Conservation (phyloP, 305 asterid species). For the Rubia balearica region DNA sequence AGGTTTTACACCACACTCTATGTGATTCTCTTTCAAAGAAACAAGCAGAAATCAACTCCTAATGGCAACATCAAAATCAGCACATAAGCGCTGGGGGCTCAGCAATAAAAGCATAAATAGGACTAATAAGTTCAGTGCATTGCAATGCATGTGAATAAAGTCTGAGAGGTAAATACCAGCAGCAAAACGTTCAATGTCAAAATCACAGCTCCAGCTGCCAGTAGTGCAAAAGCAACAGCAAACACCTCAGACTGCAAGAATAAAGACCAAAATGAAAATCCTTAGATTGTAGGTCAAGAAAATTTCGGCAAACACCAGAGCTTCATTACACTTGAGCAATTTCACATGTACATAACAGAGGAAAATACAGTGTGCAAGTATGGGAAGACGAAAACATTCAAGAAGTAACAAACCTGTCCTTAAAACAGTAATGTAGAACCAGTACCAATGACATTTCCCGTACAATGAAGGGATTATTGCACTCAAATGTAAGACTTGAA, state of each 20-base stretch:
- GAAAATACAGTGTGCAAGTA: background rate
- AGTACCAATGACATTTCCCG: background rate
- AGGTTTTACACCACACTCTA: background rate
- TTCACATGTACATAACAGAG: background rate
- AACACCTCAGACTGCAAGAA: conserved; percentile 78
- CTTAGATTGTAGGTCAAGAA: background rate
- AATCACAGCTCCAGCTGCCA: conserved; percentile 83
- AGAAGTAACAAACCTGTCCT: background rate
- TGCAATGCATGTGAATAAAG: conserved; percentile 6
- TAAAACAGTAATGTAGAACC: background rate
- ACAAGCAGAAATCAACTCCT: background rate
- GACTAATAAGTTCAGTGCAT: background rate
- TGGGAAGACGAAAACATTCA: background rate
- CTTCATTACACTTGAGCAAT: background rate
- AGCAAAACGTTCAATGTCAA: conserved; percentile 82
- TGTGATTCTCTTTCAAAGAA: background rate
- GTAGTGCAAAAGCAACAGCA: conserved; percentile 91
- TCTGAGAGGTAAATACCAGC: conserved; percentile 46
- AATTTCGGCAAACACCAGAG: background rate
- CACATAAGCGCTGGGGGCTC: background rate
- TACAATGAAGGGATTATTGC: background rate
- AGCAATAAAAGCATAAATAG: background rate
- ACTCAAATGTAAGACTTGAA: background rate
- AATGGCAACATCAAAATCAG: background rate
- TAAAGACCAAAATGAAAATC: background rate